phyloP scores from a whole-genome alignment of 805 yeast genomes.

The Dipodascus geniculatus region DNA sequence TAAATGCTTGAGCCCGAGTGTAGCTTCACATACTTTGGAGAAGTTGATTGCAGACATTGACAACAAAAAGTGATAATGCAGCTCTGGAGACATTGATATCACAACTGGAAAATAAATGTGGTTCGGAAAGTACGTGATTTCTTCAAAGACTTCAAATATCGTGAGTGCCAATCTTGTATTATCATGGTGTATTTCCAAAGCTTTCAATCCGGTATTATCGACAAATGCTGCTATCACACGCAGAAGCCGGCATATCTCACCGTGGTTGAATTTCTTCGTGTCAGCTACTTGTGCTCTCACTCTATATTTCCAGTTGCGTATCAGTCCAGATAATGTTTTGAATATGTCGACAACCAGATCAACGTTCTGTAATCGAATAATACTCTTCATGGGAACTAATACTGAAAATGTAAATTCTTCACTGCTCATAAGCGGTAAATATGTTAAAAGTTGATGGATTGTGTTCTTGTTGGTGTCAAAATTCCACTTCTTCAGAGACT shows the following conservation, averaged over 20 bases:
- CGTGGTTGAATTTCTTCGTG: not conserved
- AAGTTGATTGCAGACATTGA: not conserved
- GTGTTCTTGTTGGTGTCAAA: conserved; percentile 1
- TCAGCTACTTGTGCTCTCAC: not conserved
- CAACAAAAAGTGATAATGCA: not conserved
- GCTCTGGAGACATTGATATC: not conserved
- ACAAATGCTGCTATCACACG: conserved; percentile 8
- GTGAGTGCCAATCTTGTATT: conserved; percentile 3
- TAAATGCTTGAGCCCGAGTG: not conserved
- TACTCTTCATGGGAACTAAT: conserved; percentile 6
- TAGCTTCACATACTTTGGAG: not conserved
- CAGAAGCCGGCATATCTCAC: not conserved
- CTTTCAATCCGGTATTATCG: conserved; percentile 6
- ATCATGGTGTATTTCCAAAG: conserved; percentile 5
- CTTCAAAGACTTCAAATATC: not conserved
- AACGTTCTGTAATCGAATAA: not conserved
- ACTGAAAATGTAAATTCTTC: not conserved
- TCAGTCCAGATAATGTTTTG: conserved; percentile 1
- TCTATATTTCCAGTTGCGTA: conserved; percentile 4
- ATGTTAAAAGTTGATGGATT: conserved; percentile 6
- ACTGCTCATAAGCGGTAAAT: conserved; percentile 8
- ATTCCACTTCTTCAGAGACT: conserved; percentile 8
- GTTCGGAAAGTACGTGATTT: not conserved
- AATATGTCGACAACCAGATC: conserved; percentile 1
- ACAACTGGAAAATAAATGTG: not conserved